These are phyloP conservation scores for Neospora caninum DNA, from an alignment of 169 alveolate genomes.

Conservation along the genomic window DNA sequence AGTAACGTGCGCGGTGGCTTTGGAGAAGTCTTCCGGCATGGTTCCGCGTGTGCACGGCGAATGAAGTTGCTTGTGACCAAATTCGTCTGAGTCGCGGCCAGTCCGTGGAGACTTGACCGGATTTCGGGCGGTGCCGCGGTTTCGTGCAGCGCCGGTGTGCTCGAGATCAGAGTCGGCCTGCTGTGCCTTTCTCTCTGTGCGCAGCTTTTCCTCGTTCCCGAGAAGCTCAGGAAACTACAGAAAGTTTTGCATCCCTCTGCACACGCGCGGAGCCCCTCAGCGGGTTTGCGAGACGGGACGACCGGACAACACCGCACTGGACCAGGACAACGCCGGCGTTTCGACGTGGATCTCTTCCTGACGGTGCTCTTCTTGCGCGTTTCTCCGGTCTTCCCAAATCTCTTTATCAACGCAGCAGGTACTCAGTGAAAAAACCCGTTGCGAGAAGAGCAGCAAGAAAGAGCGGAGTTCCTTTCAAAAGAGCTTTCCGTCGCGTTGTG, in stretches of 20 bases:
- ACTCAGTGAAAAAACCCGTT: neutral
- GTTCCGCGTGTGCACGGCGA: too few species aligned
- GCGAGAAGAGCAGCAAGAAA: neutral
- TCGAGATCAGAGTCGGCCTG: too few species aligned
- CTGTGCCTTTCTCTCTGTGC: neutral
- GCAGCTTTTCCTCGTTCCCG: slow-evolving; percentile 39
- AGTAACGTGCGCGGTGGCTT: too few species aligned
- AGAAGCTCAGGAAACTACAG: slow-evolving; percentile 42
- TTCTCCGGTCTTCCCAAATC: slow-evolving; percentile 49
- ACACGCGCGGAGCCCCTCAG: neutral
- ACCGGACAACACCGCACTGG: neutral
- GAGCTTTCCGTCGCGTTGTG: too few species aligned
- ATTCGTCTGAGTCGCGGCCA: too few species aligned
- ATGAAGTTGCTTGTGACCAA: too few species aligned
- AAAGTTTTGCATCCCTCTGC: neutral
- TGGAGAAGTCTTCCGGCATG: too few species aligned
- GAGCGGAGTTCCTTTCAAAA: neutral
- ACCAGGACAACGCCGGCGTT: neutral
- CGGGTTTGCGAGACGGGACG: neutral
- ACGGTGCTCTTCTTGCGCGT: slow-evolving; percentile 48
- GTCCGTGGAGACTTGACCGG: too few species aligned
- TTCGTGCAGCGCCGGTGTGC: too few species aligned
- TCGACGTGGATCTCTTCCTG: slow-evolving; percentile 48
- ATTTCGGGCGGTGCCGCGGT: too few species aligned
- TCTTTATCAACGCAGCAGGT: slow-evolving; percentile 52